phyloP scores from a whole-genome alignment of 2,329 filamentous ascomycete species.

The Fusarium robinianum region DNA sequence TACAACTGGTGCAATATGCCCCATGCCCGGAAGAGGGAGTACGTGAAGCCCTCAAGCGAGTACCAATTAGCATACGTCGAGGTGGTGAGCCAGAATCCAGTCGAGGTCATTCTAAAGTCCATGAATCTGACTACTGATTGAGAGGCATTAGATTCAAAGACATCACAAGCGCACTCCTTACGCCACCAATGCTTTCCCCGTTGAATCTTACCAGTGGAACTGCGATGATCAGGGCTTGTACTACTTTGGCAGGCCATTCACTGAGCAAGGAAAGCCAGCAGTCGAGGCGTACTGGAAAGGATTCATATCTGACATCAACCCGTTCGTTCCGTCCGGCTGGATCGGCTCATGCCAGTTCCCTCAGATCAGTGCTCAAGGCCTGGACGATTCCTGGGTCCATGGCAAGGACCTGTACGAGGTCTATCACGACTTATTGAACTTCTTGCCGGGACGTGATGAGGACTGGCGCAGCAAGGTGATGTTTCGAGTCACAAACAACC shows the following conservation, averaged over 20 bases:
- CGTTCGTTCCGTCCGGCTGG: constrained; percentile 69
- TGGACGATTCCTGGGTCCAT: constrained; percentile 76
- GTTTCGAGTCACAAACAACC: constrained; percentile 80
- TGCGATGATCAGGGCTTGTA: constrained; percentile 73
- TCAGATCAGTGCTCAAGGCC: constrained; percentile 72
- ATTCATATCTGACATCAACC: constrained; percentile 65
- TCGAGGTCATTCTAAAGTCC: background rate
- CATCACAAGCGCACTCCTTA: constrained; percentile 88
- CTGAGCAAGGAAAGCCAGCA: constrained; percentile 47
- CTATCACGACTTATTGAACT: constrained; percentile 70
- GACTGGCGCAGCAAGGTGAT: constrained; percentile 52
- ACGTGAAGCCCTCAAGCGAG: constrained; percentile 56
- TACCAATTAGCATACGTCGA: constrained; percentile 76
- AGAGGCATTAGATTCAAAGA: constrained; percentile 65
- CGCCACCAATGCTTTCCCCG: constrained; percentile 74
- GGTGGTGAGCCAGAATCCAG: constrained; percentile 55
- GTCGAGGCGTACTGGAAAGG: constrained; percentile 68
- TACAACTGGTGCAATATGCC: constrained; percentile 93
- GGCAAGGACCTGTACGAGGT: constrained; percentile 77
- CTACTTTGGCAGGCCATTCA: constrained; percentile 66
- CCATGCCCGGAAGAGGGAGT: constrained; percentile 71
- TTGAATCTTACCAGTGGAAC: constrained; percentile 73
- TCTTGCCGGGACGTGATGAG: constrained; percentile 61
- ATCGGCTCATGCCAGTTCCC: constrained; percentile 79
- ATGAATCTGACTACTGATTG: background rate